phyloP scores from a whole-genome alignment of 345 rosid genomes.

The Balakata baccata region DNA sequence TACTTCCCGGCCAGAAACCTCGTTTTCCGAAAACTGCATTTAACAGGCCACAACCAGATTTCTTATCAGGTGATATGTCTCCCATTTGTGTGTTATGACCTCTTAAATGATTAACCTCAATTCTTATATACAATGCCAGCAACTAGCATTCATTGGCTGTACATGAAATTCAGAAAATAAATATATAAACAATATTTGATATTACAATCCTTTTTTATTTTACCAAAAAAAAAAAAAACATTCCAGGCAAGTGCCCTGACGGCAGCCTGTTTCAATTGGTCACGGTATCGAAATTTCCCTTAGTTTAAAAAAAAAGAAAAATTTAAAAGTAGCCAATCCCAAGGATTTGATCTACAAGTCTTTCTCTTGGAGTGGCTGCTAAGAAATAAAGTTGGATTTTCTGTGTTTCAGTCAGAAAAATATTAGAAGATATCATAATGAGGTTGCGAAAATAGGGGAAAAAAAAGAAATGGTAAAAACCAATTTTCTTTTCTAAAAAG shows the following conservation, averaged over 20 bases:
- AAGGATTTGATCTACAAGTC: slow-evolving; percentile 29
- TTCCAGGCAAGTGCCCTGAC: too few species aligned
- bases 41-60: slow-evolving; percentile 62
- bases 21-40: slow-evolving; percentile 61
- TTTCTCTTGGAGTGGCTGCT: slow-evolving; percentile 42
- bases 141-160: not conserved
- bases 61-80: slow-evolving; percentile 42
- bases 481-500: slow-evolving; percentile 7
- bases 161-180: not conserved
- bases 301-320: too few species aligned
- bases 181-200: not conserved
- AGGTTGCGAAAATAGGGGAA: not conserved
- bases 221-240: too few species aligned
- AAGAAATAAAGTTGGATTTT: slow-evolving; percentile 17
- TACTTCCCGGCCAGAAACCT: slow-evolving; percentile 48
- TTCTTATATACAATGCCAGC: not conserved
- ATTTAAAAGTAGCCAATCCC: slow-evolving; percentile 18
- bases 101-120: not conserved
- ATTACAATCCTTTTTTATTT: too few species aligned
- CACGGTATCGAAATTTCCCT: too few species aligned
- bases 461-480: not conserved
- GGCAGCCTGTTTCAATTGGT: too few species aligned
- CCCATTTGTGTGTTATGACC: slow-evolving; percentile 26
- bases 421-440: slow-evolving; percentile 24
- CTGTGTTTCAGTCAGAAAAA: slow-evolving; percentile 25